These are phyloP conservation scores for Goffeauzyma gilvescens DNA, from an alignment of 768 basidiomycete species.

Conservation along the genomic window DNA sequence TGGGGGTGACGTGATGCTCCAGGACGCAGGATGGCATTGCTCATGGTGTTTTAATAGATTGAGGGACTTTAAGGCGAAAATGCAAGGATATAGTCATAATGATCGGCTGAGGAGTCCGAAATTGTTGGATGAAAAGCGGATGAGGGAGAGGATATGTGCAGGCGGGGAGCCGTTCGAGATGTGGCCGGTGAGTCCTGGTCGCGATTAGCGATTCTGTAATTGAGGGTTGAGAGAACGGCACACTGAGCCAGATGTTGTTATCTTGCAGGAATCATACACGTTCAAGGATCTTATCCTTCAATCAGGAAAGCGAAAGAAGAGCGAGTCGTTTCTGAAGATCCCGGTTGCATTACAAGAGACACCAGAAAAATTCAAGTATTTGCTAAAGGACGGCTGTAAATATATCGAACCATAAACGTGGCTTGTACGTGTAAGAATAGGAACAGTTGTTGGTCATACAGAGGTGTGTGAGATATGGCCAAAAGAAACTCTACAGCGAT, in stretches of 20 bases:
- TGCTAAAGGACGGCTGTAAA: constrained; percentile 17
- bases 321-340: constrained; percentile 6
- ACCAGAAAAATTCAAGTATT: constrained; percentile 14
- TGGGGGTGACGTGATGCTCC: constrained; percentile 6
- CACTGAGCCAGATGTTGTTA: too few species aligned
- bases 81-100: constrained; percentile 20
- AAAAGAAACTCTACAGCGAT: too few species aligned
- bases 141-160: constrained; percentile 15
- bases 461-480: too few species aligned
- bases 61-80: constrained; percentile 15
- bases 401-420: too few species aligned
- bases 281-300: constrained; percentile 13
- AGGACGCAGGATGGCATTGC: constrained; percentile 17
- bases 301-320: constrained; percentile 2
- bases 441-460: too few species aligned
- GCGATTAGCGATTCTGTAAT: not conserved
- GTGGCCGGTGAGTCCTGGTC: constrained; percentile 15
- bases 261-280: constrained; percentile 12
- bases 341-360: constrained; percentile 10
- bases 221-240: too few species aligned
- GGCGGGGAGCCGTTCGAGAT: constrained; percentile 18
- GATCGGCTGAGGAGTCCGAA: constrained; percentile 13
- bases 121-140: not conserved
- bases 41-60: constrained; percentile 16
- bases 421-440: too few species aligned